Percentiles rank a stretch among this genome's conserved stretches.
Conservation (phyloP, 2,329 filamentous ascomycete genomes). For the Aspergillus luchuensis region DNA sequence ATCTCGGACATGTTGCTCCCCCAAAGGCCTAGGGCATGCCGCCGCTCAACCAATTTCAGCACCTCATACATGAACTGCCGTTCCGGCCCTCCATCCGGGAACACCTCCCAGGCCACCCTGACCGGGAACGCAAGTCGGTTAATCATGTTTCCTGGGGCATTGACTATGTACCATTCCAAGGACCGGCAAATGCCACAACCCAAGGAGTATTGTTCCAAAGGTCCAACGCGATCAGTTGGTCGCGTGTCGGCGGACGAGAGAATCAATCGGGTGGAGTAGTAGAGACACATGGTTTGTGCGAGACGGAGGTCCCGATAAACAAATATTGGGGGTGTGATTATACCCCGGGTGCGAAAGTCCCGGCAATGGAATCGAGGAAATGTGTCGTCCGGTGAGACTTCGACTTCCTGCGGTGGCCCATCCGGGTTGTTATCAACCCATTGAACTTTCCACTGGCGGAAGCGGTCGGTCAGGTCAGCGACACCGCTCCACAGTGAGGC, state of each 20-base stretch:
- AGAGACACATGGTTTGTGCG: slow-evolving; percentile 41
- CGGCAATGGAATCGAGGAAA: slow-evolving; percentile 40
- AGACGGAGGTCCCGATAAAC: slow-evolving; percentile 40
- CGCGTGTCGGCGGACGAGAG: slow-evolving; percentile 38
- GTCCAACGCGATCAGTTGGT: slow-evolving; percentile 31
- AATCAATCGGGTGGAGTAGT: slow-evolving; percentile 36
- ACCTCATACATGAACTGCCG: slow-evolving; percentile 36
- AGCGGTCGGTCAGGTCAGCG: slow-evolving; percentile 32
- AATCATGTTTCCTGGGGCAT: slow-evolving; percentile 42
- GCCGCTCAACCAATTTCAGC: slow-evolving; percentile 36
- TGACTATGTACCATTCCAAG: slow-evolving; percentile 40
- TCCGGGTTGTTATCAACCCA: slow-evolving; percentile 36
- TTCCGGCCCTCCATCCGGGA: slow-evolving; percentile 36
- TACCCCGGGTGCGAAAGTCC: slow-evolving; percentile 36
- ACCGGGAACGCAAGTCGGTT: slow-evolving; percentile 42
- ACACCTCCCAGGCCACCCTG: slow-evolving; percentile 41
- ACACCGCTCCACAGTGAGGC: slow-evolving; percentile 39
- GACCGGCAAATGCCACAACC: slow-evolving; percentile 40
- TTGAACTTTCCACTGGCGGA: slow-evolving; percentile 35
- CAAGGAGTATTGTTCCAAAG: slow-evolving; percentile 36
- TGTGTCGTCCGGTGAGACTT: slow-evolving; percentile 24
- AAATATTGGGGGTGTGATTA: slow-evolving; percentile 33
- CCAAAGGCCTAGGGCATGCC: slow-evolving; percentile 40
- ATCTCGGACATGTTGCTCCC: slow-evolving; percentile 40
- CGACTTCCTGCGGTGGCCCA: slow-evolving; percentile 31